Evolutionary conservation across 768 basidiomycete genomes (phyloP).

Genomic region (Dentipellis sp.): DNA sequence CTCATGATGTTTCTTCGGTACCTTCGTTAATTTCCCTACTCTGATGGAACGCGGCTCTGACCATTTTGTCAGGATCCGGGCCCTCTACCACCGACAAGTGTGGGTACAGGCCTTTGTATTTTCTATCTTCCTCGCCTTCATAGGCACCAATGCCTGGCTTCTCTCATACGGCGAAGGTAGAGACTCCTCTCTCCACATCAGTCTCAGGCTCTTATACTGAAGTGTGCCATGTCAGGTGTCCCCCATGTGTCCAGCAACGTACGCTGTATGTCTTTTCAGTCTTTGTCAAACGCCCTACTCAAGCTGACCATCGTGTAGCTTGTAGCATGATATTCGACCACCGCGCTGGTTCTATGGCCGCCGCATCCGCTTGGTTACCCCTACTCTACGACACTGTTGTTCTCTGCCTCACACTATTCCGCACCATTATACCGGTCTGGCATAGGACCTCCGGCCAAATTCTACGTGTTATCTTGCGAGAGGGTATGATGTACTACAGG

Average conservation of each 20-base stretch:
- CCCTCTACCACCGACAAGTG: conserved; percentile 18
- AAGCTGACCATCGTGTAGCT: conserved; percentile 19
- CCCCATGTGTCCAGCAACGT: background rate
- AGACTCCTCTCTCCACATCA: conserved; percentile 13
- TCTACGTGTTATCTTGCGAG: conserved; percentile 4
- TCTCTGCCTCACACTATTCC: conserved; percentile 24
- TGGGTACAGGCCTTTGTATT: conserved; percentile 21
- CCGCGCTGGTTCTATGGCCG: conserved; percentile 15
- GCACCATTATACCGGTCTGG: conserved; percentile 14
- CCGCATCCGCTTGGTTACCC: conserved; percentile 33
- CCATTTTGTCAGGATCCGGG: conserved; percentile 18
- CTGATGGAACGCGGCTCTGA: background rate
- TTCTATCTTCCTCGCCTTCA: conserved; percentile 32
- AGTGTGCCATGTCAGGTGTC: background rate
- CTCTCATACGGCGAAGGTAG: conserved; percentile 40
- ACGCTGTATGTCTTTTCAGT: background rate
- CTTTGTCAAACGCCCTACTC: background rate
- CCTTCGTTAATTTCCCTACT: conserved; percentile 4
- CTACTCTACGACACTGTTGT: conserved; percentile 30
- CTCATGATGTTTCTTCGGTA: conserved; percentile 53
- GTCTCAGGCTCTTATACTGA: background rate
- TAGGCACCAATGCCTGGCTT: conserved; percentile 46
- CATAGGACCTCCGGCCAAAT: background rate
- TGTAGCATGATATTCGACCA: conserved; percentile 31
- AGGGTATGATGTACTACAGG: conserved; percentile 9